Evolutionary conservation across 179 eudicot species (phyloP).

Genomic region (Vitellaria paradoxa): DNA sequence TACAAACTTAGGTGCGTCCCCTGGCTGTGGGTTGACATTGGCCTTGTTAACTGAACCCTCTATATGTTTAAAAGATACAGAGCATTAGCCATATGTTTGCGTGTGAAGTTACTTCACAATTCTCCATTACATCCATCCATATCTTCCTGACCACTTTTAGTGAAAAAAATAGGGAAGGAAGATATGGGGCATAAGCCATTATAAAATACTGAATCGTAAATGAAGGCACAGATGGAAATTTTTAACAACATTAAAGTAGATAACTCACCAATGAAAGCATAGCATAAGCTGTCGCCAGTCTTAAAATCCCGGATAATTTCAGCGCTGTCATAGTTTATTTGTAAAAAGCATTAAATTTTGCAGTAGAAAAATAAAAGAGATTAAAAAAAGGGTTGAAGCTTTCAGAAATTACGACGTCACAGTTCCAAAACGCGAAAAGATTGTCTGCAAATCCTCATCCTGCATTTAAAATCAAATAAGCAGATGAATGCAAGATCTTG

Average conservation of each 20-base stretch:
- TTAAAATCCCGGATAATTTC: conserved; percentile 87
- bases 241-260: not conserved
- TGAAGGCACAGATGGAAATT: not conserved
- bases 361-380: conserved; percentile 11
- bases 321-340: conserved; percentile 52
- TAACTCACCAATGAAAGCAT: conserved; percentile 88
- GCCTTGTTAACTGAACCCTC: no score
- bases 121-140: no score
- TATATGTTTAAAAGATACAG: no score
- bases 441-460: conserved; percentile 95
- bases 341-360: conserved; percentile 15
- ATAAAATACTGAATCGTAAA: no score
- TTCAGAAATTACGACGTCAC: conserved; percentile 73
- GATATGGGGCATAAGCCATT: no score
- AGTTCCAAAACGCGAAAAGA: conserved; percentile 91
- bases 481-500: conserved; percentile 4
- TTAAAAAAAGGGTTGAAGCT: conserved; percentile 1
- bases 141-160: no score
- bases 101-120: no score
- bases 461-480: conserved; percentile 26
- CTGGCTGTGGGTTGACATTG: no score
- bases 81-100: no score
- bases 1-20: no score
- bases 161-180: no score
- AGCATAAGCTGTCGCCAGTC: conserved; percentile 97